phyloP scores from a whole-genome alignment of 805 yeast genomes.

The Lipomyces japonicus region DNA sequence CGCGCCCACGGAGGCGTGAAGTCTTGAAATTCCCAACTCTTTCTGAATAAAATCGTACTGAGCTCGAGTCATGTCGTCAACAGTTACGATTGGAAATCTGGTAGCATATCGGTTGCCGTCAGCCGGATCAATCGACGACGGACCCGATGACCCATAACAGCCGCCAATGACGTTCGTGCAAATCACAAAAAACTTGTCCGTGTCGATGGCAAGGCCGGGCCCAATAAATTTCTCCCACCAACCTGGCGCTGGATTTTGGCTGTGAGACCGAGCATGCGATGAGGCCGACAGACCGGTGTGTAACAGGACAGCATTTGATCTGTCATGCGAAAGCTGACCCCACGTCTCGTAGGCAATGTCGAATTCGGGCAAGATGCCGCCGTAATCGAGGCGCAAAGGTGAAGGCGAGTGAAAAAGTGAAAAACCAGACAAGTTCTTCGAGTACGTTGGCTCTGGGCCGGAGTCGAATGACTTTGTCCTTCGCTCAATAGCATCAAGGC shows the following conservation, averaged over 20 bases:
- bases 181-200: slow-evolving; percentile 72
- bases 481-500: slow-evolving; percentile 70
- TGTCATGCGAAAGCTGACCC: slow-evolving; percentile 66
- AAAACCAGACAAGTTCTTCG: slow-evolving; percentile 64
- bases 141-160: slow-evolving; percentile 93
- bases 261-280: slow-evolving; percentile 85
- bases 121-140: slow-evolving; percentile 73
- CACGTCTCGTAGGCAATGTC: slow-evolving; percentile 91
- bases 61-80: slow-evolving; percentile 88
- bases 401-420: slow-evolving; percentile 50
- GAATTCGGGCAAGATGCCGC: slow-evolving; percentile 68
- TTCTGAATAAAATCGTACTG: slow-evolving; percentile 66
- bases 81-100: slow-evolving; percentile 77
- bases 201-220: slow-evolving; percentile 71
- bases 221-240: slow-evolving; percentile 98
- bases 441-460: slow-evolving; percentile 75
- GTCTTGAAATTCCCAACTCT: slow-evolving; percentile 57
- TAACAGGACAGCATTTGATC: slow-evolving; percentile 68
- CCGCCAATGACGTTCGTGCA: slow-evolving; percentile 94
- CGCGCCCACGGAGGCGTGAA: slow-evolving; percentile 81
- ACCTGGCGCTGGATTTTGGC: slow-evolving; percentile 64
- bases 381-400: slow-evolving; percentile 74
- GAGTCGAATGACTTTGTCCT: slow-evolving; percentile 46
- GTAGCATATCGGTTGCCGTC: slow-evolving; percentile 71
- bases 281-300: slow-evolving; percentile 94